Evolutionary conservation across 2,329 filamentous ascomycete species (phyloP), one percentile per base, ranked within the genome.

Genomic region (Macrophomina tecta): DNA sequence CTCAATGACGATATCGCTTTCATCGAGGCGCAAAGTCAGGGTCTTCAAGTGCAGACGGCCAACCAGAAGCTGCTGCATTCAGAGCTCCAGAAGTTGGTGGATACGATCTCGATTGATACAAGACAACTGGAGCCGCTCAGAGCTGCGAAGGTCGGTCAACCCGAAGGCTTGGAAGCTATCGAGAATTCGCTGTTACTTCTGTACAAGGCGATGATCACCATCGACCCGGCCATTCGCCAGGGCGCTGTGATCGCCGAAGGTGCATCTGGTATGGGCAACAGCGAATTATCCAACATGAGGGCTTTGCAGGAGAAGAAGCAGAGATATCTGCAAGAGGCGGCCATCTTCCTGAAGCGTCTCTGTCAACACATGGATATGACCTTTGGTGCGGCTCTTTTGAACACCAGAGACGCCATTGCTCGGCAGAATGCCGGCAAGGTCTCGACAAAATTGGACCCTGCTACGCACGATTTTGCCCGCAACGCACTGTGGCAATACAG

Each of bases 11-110:
- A 99, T 73, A 96, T 99, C 72, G 90, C 93, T 3, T 98, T 96
- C 76, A 98, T 99, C 70, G 95, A 99, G 81, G 93, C 95, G 1
- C 95, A 99, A 79, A 94, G 93, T 6, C 94, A 99, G 80, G 95
- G 95, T 82, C 83, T 99, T 55, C 95, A 99, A 74, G 94, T 99
- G 6, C 95, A 98, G 79, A 94, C 94, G 23, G 93, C 95, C 48
- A 99, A 99, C 73, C 95, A 99, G 77, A 97, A 97, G 77, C 86
- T 97, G 34, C 85, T 99, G 55, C 93, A 94, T 77, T 92, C 90
- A 69, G 95, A 99, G 78, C 85, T 99, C 1, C 89, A 96, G 76
- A 91, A 90, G 40, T 83, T 98, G n/a, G 85, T 99, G 30, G 90
- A 94, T 71, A 97, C 93, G 0, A 94, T 97, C 65, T 94, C 93